Evolutionary conservation across 1,284 basidiomycete genomes (phyloP).

Genomic region (Microbotryum lychnidis-dioicae): DNA sequence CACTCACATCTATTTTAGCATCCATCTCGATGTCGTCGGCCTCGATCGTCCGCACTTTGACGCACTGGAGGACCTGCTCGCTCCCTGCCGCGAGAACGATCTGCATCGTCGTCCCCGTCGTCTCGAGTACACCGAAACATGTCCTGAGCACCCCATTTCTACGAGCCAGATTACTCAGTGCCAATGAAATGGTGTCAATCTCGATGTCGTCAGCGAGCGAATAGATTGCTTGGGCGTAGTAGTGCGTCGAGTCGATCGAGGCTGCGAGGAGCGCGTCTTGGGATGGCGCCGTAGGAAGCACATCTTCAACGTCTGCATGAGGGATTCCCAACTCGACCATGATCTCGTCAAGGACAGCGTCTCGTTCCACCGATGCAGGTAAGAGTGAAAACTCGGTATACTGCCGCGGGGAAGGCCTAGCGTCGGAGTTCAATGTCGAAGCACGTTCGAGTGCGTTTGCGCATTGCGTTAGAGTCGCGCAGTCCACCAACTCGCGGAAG

Average conservation of each 20-base stretch:
- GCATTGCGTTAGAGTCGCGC: slow-evolving; percentile 19
- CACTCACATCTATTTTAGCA: slow-evolving; percentile 12
- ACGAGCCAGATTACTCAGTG: slow-evolving; percentile 10
- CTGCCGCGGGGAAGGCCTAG: neutral
- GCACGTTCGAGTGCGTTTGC: slow-evolving; percentile 9
- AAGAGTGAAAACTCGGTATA: slow-evolving; percentile 18
- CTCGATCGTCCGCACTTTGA: neutral
- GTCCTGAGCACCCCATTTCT: slow-evolving; percentile 25
- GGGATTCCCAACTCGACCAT: slow-evolving; percentile 15
- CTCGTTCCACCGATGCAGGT: neutral
- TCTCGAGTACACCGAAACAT: slow-evolving; percentile 24
- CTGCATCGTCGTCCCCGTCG: slow-evolving; percentile 12
- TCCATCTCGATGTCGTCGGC: neutral
- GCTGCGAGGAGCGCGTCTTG: slow-evolving; percentile 32
- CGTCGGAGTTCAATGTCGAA: neutral
- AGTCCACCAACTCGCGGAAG: slow-evolving; percentile 24
- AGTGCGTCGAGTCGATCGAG: slow-evolving; percentile 29
- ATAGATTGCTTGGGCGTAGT: slow-evolving; percentile 34
- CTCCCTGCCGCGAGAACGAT: slow-evolving; percentile 18
- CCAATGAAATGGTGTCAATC: slow-evolving; percentile 6
- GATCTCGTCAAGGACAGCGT: neutral
- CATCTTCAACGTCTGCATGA: slow-evolving; percentile 17
- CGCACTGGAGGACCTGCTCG: slow-evolving; percentile 12
- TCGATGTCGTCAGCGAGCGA: slow-evolving; percentile 5
- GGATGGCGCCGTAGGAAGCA: slow-evolving; percentile 29